Conservation (phyloP, 768 basidiomycete genomes). For the Roridomyces roridus region DNA sequence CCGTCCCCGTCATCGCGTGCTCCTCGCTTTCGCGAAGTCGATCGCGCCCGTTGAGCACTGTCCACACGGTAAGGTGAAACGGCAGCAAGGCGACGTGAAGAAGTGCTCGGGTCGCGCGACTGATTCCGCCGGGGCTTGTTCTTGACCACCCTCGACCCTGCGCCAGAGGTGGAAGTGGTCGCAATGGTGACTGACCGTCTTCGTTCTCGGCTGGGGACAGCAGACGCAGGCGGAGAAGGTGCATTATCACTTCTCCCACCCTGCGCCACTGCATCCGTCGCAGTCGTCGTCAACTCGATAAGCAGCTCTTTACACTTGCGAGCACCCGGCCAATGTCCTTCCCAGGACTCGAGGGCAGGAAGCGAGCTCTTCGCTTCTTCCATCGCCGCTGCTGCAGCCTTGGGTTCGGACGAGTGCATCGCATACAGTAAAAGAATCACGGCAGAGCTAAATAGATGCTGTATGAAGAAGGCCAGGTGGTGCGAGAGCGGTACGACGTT, state of each 20-base stretch:
- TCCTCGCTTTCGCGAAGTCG: constrained; percentile 76
- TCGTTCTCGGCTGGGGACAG: constrained; percentile 50
- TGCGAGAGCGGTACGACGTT: constrained; percentile 86
- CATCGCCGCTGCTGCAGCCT: constrained; percentile 74
- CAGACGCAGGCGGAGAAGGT: constrained; percentile 28
- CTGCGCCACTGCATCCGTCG: constrained; percentile 67
- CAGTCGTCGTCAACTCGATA: constrained; percentile 70
- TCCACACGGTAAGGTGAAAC: constrained; percentile 72
- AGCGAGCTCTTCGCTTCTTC: constrained; percentile 82
- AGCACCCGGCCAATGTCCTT: constrained; percentile 88
- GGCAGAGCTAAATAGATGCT: constrained; percentile 87
- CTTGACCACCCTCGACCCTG: constrained; percentile 52
- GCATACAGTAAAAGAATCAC: constrained; percentile 86
- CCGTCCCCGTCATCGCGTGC: constrained; percentile 65
- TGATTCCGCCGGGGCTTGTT: constrained; percentile 58
- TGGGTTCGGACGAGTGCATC: constrained; percentile 78
- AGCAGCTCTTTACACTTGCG: constrained; percentile 86
- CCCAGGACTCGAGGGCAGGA: constrained; percentile 77
- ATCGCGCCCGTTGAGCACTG: constrained; percentile 75
- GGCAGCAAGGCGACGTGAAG: constrained; percentile 58
- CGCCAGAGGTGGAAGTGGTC: constrained; percentile 40
- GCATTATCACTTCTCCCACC: constrained; percentile 28
- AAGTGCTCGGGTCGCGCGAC: constrained; percentile 60
- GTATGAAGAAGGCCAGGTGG: constrained; percentile 88
- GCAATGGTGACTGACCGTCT: constrained; percentile 63